Percentiles rank a stretch among this genome's conserved stretches.
These are phyloP conservation scores for Boletus insuetus DNA, from an alignment of 768 basidiomycete genomes.

Conservation along the genomic window DNA sequence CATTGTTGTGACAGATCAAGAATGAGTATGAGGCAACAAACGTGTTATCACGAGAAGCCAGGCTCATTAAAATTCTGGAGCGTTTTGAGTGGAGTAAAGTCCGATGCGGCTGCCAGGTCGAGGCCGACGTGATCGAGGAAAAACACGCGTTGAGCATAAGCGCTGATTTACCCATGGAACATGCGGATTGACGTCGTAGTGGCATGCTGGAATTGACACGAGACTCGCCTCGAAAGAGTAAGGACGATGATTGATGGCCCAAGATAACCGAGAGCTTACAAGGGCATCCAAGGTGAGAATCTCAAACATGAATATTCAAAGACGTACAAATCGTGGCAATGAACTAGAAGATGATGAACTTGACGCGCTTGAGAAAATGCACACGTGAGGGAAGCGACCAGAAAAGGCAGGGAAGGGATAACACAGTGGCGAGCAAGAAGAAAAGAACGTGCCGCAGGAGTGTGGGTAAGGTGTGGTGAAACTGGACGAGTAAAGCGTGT, in stretches of 20 bases:
- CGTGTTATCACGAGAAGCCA: constrained; percentile 70
- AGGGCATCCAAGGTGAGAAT: constrained; percentile 26
- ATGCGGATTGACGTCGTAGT: constrained; percentile 32
- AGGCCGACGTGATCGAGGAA: constrained; percentile 65
- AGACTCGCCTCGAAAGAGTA: constrained; percentile 23
- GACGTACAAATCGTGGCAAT: constrained; percentile 32
- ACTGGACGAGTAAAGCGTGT: constrained; percentile 49
- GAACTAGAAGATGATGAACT: constrained; percentile 26
- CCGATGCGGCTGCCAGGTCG: constrained; percentile 52
- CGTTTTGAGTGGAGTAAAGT: constrained; percentile 70
- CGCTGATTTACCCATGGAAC: constrained; percentile 44
- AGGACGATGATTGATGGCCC: constrained; percentile 14
- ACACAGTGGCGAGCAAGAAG: constrained; percentile 46
- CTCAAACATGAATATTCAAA: constrained; percentile 24
- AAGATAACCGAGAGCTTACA: constrained; percentile 28
- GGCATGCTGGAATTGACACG: constrained; percentile 30
- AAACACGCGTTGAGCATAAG: constrained; percentile 61
- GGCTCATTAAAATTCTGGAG: constrained; percentile 54
- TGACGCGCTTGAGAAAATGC: constrained; percentile 27
- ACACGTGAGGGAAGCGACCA: constrained; percentile 42
- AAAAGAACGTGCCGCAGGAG: constrained; percentile 61
- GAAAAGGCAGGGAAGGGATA: constrained; percentile 58
- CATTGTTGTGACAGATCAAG: constrained; percentile 65
- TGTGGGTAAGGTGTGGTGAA: constrained; percentile 57
- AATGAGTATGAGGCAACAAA: constrained; percentile 62